Base-by-base conservation (phyloP, 2,329 filamentous ascomycete genomes). In the Macrophomina tecta region DNA sequence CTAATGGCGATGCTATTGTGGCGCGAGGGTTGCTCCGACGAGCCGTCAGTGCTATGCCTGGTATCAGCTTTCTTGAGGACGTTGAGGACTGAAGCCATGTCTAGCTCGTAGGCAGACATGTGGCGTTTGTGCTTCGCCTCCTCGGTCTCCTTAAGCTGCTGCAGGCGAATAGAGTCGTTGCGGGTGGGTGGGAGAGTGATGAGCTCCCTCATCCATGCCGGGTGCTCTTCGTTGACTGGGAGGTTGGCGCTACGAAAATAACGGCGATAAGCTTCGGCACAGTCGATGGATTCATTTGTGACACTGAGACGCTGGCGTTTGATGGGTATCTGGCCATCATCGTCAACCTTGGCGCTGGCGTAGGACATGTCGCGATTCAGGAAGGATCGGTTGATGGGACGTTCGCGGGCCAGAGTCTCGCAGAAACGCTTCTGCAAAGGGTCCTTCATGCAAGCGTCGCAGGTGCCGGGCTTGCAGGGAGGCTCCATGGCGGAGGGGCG, bases 371-470 rank as follows among this genome's bases (percentile, higher is more conserved):
- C 38, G n/a, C 62, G 63, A 36, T n/a, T 48, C 32, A 62, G 46
- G 16, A 36, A 61, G 14, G 65, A 66, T 16, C 51, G 36, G 65
- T 55, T 62, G 23, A 56, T 60, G 9, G 65, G 65, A 18, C 65
- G 65, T 45, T 66, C 65, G 36, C 65, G 55, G 58, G 65, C 65
- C 18, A 66, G 65, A 36, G 65, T 66, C 30, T 66, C 65, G 65
- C 65, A 66, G 65, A 66, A 66, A 48, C 65, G 65, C 56, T 66
- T 66, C 68, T 78, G 74, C 14, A 71, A 69, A 8, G 77, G 77
- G 63, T 79, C 75, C 16, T 69, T 67, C 69, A 76, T 73, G 60
- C 77, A 79, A 53, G 76, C 75, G 11, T 70, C 71, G 67, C 77
- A 79, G 46, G 74, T 74, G n/a, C 77, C 77, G 1, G 77, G 76